Percentiles rank a stretch among this genome's conserved stretches.
phyloP scores from a whole-genome alignment of 352 stramenopile species.

The Phytophthora meadii region DNA sequence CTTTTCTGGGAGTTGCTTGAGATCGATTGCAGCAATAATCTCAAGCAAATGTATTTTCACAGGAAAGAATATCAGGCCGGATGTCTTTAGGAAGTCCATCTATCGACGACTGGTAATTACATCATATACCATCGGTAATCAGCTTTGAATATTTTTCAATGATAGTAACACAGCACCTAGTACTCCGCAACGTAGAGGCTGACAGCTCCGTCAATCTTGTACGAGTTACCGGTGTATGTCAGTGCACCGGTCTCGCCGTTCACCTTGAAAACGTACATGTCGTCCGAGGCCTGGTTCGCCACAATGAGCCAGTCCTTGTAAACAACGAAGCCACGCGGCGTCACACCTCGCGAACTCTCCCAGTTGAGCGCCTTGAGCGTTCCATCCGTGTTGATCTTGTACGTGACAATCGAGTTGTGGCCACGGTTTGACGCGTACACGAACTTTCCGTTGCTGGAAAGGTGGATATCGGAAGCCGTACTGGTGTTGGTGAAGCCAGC shows the following conservation, averaged over 20 bases:
- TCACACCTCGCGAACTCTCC: constrained; percentile 49
- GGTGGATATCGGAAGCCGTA: constrained; percentile 51
- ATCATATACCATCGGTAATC: no score
- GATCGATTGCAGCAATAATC: no score
- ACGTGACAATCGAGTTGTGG: constrained; percentile 68
- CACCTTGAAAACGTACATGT: constrained; percentile 62
- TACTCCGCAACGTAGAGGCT: constrained; percentile 41
- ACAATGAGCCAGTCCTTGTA: constrained; percentile 59
- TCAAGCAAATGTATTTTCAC: no score
- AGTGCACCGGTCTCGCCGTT: constrained; percentile 43
- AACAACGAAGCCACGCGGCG: constrained; percentile 50
- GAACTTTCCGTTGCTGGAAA: constrained; percentile 56
- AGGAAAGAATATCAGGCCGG: no score
- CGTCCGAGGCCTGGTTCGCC: constrained; percentile 61
- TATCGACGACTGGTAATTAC: no score
- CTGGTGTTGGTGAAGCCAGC: constrained; percentile 35
- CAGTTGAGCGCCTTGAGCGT: constrained; percentile 43
- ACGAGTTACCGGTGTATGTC: constrained; percentile 46
- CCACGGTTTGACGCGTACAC: constrained; percentile 70
- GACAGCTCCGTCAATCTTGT: constrained; percentile 42
- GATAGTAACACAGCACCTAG: constrained; percentile 7
- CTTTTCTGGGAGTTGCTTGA: no score
- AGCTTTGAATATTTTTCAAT: neutral
- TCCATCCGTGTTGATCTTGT: constrained; percentile 42
- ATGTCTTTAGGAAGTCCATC: no score